Percentiles rank a stretch among this genome's conserved stretches.
Conservation (phyloP, 1,284 basidiomycete genomes). For the Cryptococcus sp. region DNA sequence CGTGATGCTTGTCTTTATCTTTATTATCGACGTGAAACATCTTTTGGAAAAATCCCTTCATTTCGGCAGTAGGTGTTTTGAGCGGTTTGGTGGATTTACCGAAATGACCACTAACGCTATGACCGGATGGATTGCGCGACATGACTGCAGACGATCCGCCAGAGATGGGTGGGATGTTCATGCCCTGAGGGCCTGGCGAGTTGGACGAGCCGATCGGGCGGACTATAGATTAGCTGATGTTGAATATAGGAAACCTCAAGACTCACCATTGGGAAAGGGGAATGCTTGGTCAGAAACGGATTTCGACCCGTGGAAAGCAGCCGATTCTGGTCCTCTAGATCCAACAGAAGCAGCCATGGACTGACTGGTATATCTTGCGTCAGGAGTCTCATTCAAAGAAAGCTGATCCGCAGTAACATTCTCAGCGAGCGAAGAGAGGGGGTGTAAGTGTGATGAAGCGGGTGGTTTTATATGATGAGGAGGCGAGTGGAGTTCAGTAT, state of each 20-base stretch:
- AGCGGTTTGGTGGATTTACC: constrained; percentile 18
- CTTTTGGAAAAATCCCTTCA: constrained; percentile 46
- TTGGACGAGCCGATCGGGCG: constrained; percentile 33
- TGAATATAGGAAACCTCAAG: neutral
- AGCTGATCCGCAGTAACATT: constrained; percentile 2
- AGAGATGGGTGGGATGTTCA: constrained; percentile 30
- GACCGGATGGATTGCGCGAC: constrained; percentile 34
- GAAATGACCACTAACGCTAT: constrained; percentile 12
- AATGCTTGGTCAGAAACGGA: constrained; percentile 25
- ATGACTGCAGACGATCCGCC: constrained; percentile 29
- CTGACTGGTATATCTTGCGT: neutral
- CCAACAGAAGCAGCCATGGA: constrained; percentile 3
- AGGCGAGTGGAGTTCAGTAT: constrained; percentile 15
- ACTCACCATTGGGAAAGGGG: constrained; percentile 37
- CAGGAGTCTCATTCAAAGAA: constrained; percentile 2
- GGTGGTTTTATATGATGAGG: constrained; percentile 5
- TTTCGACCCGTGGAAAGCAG: constrained; percentile 2
- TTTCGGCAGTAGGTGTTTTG: constrained; percentile 22
- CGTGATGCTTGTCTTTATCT: constrained; percentile 31
- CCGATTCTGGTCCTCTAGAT: neutral
- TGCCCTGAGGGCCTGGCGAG: constrained; percentile 20
- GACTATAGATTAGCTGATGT: constrained; percentile 20
- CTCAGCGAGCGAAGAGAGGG: constrained; percentile 3
- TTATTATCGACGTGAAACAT: constrained; percentile 45
- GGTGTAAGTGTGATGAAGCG: constrained; percentile 1